phyloP scores from a whole-genome alignment of 2,329 filamentous ascomycete species.

The Fonsecaea monophora region DNA sequence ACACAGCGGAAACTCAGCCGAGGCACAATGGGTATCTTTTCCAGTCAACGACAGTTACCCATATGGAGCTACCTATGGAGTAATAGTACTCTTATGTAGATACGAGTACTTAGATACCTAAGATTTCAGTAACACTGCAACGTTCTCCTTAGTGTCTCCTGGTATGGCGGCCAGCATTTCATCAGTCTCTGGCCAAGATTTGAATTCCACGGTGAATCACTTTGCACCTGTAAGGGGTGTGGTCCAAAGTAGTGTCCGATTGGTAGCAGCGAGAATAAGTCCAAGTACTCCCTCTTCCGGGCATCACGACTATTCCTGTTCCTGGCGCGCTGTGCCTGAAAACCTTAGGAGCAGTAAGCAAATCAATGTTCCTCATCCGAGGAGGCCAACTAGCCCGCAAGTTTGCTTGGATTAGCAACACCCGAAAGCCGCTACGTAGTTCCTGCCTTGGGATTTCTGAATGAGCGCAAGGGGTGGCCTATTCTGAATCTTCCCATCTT shows the following conservation, averaged over 20 bases:
- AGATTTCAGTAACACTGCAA: no score
- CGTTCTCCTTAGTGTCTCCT: no score
- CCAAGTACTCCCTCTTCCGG: background rate
- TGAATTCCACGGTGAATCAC: no score
- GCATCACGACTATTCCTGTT: constrained; percentile 2
- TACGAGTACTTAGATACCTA: no score
- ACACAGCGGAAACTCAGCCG: background rate
- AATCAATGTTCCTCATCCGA: background rate
- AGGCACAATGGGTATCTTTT: background rate
- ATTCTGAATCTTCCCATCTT: background rate
- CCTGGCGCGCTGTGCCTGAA: background rate
- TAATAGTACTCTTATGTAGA: no score
- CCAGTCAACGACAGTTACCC: background rate
- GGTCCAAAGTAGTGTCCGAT: background rate
- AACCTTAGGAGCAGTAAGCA: background rate
- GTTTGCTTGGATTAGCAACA: background rate
- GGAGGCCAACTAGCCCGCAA: background rate
- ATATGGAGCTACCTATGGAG: no score
- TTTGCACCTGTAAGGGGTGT: no score
- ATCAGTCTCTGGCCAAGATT: no score
- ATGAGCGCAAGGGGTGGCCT: background rate
- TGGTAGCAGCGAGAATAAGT: background rate
- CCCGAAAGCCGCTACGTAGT: no score
- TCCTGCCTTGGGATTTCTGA: background rate
- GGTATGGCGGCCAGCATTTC: no score